Base-by-base conservation (phyloP, 129 eudicot genomes). In the Lactuca sativa region DNA sequence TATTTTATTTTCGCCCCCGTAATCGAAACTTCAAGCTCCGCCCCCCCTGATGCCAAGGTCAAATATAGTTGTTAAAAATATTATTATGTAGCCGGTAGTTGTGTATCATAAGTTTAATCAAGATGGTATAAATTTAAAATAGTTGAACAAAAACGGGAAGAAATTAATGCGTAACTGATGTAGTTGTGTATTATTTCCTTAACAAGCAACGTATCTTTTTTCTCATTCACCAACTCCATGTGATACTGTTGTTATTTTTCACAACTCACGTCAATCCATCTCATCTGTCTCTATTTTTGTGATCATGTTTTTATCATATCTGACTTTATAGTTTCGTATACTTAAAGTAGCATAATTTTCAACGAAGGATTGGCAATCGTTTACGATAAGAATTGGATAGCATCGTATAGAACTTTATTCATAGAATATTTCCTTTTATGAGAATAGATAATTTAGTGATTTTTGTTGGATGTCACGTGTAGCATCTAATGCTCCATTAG, bases 201-300 rank as follows among this genome's bases (percentile, higher is more conserved):
- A 34, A 67, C 49, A 67, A 67, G 61, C 59, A 67, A 67, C 61
- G 21, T 21, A 21, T 21, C 13, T 16, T 54, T 66, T 34, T 36
- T 64, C 60, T 33, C 9, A 69, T 58, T 58, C 67, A 71, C 67
- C 48, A 32, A 30, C 57, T 59, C 59, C 75, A 59, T 44, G 75
- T 59, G 75, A 71, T 44, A 66, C 15, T 38, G 41, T 61, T 31
- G 59, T 59, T 59, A 71, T 44, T 71, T 30, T 31, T 31, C 57
- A 71, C 75, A 59, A 71, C 59, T 43, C 58, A 56, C 59, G 30
- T 56, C 56, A 56, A 21, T 69, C 62, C 74, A 69, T 32, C 9
- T 32, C 9, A 4, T 38, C 17, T 10, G 13, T n/a, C 51, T 33
- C 25, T 44, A 25, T 49, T 43, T 25, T 52, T 67, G 72, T 67